Evolutionary conservation across 73 alveolate genomes (phyloP).

Genomic region (Paramecium octaurelia): DNA sequence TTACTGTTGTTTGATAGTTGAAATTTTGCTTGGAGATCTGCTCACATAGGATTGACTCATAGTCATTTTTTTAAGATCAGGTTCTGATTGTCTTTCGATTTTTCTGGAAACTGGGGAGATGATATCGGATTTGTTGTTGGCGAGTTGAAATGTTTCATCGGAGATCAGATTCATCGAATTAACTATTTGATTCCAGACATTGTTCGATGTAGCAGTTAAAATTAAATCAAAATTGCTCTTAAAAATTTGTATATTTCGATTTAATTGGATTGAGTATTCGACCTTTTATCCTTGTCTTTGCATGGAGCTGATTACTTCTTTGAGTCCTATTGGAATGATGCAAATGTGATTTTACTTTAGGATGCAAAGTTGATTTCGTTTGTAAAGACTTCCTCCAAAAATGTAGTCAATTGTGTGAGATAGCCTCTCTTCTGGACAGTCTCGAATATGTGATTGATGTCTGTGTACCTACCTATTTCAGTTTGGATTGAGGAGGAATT

Average conservation of each 20-base stretch:
- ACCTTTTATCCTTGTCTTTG: constrained; percentile 18
- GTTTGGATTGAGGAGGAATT: not conserved
- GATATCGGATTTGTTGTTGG: not conserved
- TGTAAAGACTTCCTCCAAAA: not conserved
- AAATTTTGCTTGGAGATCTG: constrained; percentile 7
- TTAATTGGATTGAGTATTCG: not conserved
- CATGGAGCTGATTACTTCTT: constrained; percentile 5
- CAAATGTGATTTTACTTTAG: not conserved
- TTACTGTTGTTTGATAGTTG: not conserved
- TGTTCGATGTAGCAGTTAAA: constrained; percentile 6
- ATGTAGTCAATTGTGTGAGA: not conserved
- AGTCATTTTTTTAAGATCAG: constrained; percentile 7
- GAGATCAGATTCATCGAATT: not conserved
- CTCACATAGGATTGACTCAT: not conserved
- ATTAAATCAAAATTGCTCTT: constrained; percentile 23
- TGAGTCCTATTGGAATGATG: not conserved
- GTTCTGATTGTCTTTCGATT: constrained; percentile 1
- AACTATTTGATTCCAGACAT: not conserved
- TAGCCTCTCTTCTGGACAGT: constrained; percentile 32
- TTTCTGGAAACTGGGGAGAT: constrained; percentile 3
- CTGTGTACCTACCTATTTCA: constrained; percentile 24
- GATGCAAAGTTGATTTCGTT: constrained; percentile 32
- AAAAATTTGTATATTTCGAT: constrained; percentile 14
- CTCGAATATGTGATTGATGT: constrained; percentile 34
- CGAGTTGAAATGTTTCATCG: not conserved